Base-by-base conservation (phyloP, 1,284 basidiomycete species). In the Cutaneotrichosporon dermatis region DNA sequence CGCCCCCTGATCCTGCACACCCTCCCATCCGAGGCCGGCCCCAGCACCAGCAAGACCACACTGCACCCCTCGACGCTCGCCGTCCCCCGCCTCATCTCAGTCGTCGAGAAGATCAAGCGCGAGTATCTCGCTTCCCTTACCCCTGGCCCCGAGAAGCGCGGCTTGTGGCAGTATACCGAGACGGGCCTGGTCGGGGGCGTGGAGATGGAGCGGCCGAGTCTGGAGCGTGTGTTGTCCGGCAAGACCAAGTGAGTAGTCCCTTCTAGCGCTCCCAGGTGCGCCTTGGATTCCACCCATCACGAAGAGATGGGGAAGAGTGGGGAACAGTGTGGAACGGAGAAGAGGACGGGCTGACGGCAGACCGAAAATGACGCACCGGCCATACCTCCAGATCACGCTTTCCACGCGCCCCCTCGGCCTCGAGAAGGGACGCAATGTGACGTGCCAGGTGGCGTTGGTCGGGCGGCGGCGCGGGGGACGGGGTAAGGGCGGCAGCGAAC, bases 81-180 rank as follows among this genome's bases (percentile, higher is more conserved):
- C 7, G 83, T 86, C 6, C 85, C 88, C 0, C 83, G 86, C 1
- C 80, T 92, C 7, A 80, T 92, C 53, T 85, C 87, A 0, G 86
- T 91, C 4, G 86, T 85, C 0, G 90, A 93, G 76, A 89, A 91
- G 59, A 84, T 91, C 68, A 92, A 92, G 73, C 83, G 90, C 39
- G 87, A 90, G 69, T 90, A 86, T 70, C 61, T 25, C 16, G 37
- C 10, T 15, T 15, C 9, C 35, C 43, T 50, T 12, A n/a, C 33
- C 6, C 10, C 12, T 42, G 46, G 36, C 33, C 11, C 5, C 12
- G 40, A 83, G 25, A 65, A 65, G 52, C 55, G 34, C 52, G 71
- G 88, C 4, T 75, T 93, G 50, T 85, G 90, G 76, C 90, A 93
- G 72, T 92, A 92, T 76, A 92, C 89, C 66, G 82, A 87, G 63